These are phyloP conservation scores for Stemphylium vesicarium DNA, from an alignment of 2,329 filamentous ascomycete species.

Conservation along the genomic window DNA sequence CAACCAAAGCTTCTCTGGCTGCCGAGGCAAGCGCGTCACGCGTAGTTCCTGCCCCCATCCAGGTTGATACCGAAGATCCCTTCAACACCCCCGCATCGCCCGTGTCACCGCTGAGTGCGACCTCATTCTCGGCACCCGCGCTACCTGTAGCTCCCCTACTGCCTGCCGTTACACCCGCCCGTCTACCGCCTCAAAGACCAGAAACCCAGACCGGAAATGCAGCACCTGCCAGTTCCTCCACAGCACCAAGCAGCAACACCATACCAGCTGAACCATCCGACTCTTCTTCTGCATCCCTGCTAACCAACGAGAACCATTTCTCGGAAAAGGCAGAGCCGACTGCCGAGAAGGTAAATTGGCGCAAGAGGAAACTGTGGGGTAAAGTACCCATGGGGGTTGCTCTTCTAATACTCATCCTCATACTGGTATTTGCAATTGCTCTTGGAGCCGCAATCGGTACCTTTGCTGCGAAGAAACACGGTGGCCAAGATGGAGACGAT, in stretches of 20 bases:
- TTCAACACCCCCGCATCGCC: conserved; percentile 35
- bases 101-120: conserved; percentile 26
- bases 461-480: conserved; percentile 54
- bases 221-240: conserved; percentile 24
- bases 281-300: conserved; percentile 36
- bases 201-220: conserved; percentile 40
- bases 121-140: conserved; percentile 27
- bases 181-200: conserved; percentile 39
- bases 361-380: conserved; percentile 55
- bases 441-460: conserved; percentile 63
- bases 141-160: conserved; percentile 30
- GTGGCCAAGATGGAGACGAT: conserved; percentile 21
- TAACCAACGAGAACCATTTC: conserved; percentile 29
- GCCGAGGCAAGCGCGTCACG: conserved; percentile 44
- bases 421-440: conserved; percentile 55
- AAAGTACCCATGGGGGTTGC: conserved; percentile 59
- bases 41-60: conserved; percentile 27
- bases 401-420: conserved; percentile 53
- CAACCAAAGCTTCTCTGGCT: conserved; percentile 60
- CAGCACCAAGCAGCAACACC: conserved; percentile 12
- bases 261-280: conserved; percentile 36
- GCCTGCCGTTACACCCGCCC: conserved; percentile 35
- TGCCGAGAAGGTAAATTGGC: conserved; percentile 41
- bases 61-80: conserved; percentile 33
- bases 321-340: conserved; percentile 40